Base-by-base conservation (phyloP, 1,284 basidiomycete species). In the Malassezia nana region DNA sequence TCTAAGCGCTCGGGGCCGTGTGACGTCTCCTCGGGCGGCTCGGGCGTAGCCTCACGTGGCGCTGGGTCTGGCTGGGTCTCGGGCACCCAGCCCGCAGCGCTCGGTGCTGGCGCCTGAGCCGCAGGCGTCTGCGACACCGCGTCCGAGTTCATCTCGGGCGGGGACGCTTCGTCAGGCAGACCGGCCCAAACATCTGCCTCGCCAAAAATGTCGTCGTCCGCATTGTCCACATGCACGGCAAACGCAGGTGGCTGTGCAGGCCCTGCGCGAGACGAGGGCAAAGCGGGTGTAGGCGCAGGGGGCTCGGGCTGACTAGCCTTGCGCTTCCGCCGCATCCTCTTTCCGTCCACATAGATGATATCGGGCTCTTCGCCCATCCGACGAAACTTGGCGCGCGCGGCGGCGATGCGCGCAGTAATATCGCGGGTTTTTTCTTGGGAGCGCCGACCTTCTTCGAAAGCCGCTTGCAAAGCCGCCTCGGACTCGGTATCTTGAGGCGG, bases 321-420 rank as follows among this genome's bases (percentile, higher is more conserved):
- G 64, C 79, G 75, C 75, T 62, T 77, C 76, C 60, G 79, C 78
- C 74, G 74, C 57, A 70, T 68, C 50, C 70, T 74, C 64, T 67
- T 66, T 15, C 75, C 75, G 13, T 76, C 57, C 6, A 66, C 59
- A 60, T 67, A 72, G 50, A 66, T 67, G 44, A 58, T 53, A 12
- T 59, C 64, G 6, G 55, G 58, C 18, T 39, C 39, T 18, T 82
- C 67, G 81, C 84, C 75, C 20, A 35, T 30, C 10, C 54, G 0
- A 0, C 87, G 83, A 69, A 84, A 81, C 69, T 94, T 89, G 29
- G 94, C 82, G n/a, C 89, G 87, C 35, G 90, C 87, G 4, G 90
- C 81, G 42, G 90, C 81, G 3, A 85, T n/a, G 10, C 28, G 28
- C 33, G 28, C 26, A 2, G 32, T 10, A 20, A 38, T 38, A 6